phyloP scores from a whole-genome alignment of 768 basidiomycete genomes.

The Mycena belliarum region DNA sequence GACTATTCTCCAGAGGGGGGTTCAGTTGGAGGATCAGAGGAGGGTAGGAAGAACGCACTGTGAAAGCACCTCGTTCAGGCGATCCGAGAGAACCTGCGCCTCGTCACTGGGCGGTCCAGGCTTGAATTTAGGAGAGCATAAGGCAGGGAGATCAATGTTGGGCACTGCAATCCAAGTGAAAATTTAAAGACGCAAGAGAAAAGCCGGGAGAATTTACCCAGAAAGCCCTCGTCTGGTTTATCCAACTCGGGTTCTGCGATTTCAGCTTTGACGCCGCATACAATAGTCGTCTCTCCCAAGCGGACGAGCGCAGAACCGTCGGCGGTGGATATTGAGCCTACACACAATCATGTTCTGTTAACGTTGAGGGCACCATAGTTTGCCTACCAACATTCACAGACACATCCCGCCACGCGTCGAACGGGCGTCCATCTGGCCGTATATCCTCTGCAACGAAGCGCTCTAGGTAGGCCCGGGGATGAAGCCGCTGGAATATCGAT shows the following conservation, averaged over 20 bases:
- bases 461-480: conserved; percentile 86
- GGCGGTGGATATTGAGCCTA: conserved; percentile 93
- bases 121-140: conserved; percentile 93
- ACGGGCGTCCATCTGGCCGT: conserved; percentile 81
- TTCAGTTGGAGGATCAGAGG: background rate
- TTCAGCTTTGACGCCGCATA: conserved; percentile 96
- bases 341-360: background rate
- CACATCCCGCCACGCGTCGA: conserved; percentile 70
- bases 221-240: conserved; percentile 70
- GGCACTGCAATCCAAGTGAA: conserved; percentile 60
- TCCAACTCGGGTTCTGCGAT: conserved; percentile 89
- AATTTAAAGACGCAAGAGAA: background rate
- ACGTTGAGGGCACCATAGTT: background rate
- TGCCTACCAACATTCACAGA: conserved; percentile 77
- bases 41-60: conserved; percentile 45
- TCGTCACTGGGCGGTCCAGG: conserved; percentile 95
- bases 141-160: conserved; percentile 90
- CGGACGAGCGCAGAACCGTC: conserved; percentile 91
- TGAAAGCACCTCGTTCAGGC: conserved; percentile 75
- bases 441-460: conserved; percentile 78
- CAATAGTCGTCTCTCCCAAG: conserved; percentile 90
- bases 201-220: conserved; percentile 55
- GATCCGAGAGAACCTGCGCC: conserved; percentile 86
- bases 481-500: conserved; percentile 80
- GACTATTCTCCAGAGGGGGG: conserved; percentile 32